Conservation (phyloP, 441 rosid genomes). For the Heliophila coronopifolia region DNA sequence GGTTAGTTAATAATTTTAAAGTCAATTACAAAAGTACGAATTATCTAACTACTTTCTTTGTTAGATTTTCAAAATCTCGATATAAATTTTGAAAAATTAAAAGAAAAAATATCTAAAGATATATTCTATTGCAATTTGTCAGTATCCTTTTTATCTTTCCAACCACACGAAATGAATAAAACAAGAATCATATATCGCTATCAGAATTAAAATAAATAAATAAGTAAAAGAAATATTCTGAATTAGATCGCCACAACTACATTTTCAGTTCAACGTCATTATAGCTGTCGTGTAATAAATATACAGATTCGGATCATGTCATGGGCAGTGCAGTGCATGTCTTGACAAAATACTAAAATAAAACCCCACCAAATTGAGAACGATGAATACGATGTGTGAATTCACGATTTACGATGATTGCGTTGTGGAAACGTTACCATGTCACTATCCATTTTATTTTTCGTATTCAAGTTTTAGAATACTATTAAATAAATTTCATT, state of each 20-base stretch:
- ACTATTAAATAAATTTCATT: background rate
- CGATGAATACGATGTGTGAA: constrained; percentile 30
- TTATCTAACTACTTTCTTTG: background rate
- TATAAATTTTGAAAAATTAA: too few species aligned
- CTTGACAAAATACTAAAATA: constrained; percentile 13
- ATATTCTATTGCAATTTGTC: constrained; percentile 9
- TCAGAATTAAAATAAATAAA: background rate
- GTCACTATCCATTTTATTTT: constrained; percentile 17
- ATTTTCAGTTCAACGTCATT: constrained; percentile 27
- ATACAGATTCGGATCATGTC: constrained; percentile 25
- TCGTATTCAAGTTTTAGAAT: background rate
- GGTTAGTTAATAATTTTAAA: constrained; percentile 10
- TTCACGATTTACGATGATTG: constrained; percentile 32
- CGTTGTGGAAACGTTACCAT: constrained; percentile 33
- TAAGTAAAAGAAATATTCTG: background rate
- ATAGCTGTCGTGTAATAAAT: constrained; percentile 30
- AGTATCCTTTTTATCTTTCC: constrained; percentile 15
- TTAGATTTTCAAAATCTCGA: background rate
- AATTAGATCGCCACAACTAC: constrained; percentile 26
- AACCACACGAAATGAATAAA: constrained; percentile 3
- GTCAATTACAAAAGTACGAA: constrained; percentile 5
- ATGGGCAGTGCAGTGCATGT: constrained; percentile 31
- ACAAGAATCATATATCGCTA: constrained; percentile 19
- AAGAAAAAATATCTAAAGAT: background rate
- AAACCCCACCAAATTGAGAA: constrained; percentile 16